A percentile compares a stretch with the other conserved stretches of the same genome.
Conservation (phyloP, 2,329 filamentous ascomycete genomes). For the Penicillium sp. region DNA sequence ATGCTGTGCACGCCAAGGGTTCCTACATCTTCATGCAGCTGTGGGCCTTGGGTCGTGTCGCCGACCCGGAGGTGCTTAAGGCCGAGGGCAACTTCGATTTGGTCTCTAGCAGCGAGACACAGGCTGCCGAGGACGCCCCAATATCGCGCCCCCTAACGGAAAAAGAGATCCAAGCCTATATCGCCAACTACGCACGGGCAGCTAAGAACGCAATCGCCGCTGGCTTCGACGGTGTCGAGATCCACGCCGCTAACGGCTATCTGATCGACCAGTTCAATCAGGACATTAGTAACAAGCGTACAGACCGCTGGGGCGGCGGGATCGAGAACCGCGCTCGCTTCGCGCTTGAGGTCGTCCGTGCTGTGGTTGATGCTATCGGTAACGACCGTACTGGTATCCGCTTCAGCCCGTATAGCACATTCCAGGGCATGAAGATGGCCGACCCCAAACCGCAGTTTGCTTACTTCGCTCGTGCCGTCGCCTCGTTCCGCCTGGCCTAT, state of each 20-base stretch:
- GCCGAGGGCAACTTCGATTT: slow-evolving; percentile 8
- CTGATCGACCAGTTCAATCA: slow-evolving; percentile 51
- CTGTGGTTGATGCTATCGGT: slow-evolving; percentile 43
- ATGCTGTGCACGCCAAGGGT: slow-evolving; percentile 60
- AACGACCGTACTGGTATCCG: slow-evolving; percentile 42
- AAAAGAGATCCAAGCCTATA: slow-evolving; percentile 42
- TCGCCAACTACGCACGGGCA: slow-evolving; percentile 42
- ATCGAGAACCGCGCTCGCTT: slow-evolving; percentile 53
- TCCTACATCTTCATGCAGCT: slow-evolving; percentile 61
- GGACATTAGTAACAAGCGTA: slow-evolving; percentile 46
- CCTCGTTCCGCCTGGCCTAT: slow-evolving; percentile 54
- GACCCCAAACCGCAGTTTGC: slow-evolving; percentile 61
- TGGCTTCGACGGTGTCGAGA: slow-evolving; percentile 52
- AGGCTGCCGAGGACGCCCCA: slow-evolving; percentile 24
- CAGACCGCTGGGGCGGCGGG: slow-evolving; percentile 51
- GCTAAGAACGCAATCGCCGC: slow-evolving; percentile 51
- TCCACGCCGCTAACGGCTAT: slow-evolving; percentile 50
- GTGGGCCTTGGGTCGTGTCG: slow-evolving; percentile 58
- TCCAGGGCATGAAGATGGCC: slow-evolving; percentile 52
- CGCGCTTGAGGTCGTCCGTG: slow-evolving; percentile 48
- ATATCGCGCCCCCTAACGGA: slow-evolving; percentile 18
- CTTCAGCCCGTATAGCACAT: slow-evolving; percentile 39
- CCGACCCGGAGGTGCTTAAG: slow-evolving; percentile 35
- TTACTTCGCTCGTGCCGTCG: slow-evolving; percentile 52
- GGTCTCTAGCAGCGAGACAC: slow-evolving; percentile 16